A percentile compares a stretch with the other conserved stretches of the same genome.
Conservation (phyloP, 176 grass and related monocot species). For the Saccharum officinarum region DNA sequence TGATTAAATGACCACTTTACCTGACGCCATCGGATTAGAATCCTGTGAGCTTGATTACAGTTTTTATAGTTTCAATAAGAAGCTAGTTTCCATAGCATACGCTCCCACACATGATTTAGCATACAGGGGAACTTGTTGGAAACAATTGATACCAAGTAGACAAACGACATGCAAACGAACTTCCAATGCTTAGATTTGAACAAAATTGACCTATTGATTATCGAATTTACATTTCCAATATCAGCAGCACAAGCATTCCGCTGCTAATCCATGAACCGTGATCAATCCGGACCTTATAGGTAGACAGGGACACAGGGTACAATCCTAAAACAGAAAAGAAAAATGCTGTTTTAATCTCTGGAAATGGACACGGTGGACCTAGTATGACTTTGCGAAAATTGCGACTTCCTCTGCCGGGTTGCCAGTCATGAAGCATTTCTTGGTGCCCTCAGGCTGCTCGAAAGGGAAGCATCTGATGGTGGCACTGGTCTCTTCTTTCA, state of each 20-base stretch:
- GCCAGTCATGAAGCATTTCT: conserved; percentile 97
- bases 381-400: conserved; percentile 96
- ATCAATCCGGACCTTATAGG: neutral
- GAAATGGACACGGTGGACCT: conserved; percentile 17
- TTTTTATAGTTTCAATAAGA: too few species aligned
- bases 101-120: too few species aligned
- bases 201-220: conserved; percentile 27
- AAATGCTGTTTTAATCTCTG: neutral
- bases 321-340: neutral
- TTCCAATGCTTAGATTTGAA: neutral
- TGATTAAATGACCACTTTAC: too few species aligned
- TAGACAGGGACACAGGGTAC: neutral
- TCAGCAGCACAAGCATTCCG: neutral
- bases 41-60: too few species aligned
- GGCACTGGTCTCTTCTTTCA: conserved; percentile 96
- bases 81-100: too few species aligned
- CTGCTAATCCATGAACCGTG: neutral
- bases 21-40: too few species aligned
- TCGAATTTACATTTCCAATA: conserved; percentile 40
- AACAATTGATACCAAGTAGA: neutral
- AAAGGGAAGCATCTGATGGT: conserved; percentile 98
- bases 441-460: conserved; percentile 70
- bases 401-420: conserved; percentile 84
- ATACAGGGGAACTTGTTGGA: too few species aligned
- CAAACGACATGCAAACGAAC: neutral